Evolutionary conservation across 805 yeast species (phyloP).

Genomic region (Lachancea fermentati): DNA sequence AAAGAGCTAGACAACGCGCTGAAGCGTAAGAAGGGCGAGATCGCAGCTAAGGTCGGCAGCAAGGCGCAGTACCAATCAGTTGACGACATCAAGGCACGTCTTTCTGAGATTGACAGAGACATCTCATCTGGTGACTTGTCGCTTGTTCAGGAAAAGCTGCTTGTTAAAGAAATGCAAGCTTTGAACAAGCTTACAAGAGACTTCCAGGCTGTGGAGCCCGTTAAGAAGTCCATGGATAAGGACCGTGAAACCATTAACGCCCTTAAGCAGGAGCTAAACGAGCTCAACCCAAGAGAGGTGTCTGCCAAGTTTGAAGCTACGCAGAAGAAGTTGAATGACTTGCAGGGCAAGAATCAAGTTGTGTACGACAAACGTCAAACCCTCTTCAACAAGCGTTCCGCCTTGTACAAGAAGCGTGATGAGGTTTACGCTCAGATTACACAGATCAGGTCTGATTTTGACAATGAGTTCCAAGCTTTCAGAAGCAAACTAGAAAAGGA

Average conservation of each 20-base stretch:
- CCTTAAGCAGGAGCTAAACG: conserved; percentile 60
- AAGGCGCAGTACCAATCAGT: conserved; percentile 59
- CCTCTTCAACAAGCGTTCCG: conserved; percentile 60
- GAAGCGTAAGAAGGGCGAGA: conserved; percentile 71
- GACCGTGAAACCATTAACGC: conserved; percentile 72
- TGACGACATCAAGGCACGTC: conserved; percentile 64
- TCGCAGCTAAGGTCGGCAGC: conserved; percentile 44
- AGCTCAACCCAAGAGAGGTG: conserved; percentile 54
- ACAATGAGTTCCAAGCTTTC: conserved; percentile 68
- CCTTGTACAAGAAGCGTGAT: conserved; percentile 62
- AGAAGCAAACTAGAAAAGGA: conserved; percentile 64
- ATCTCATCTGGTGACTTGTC: conserved; percentile 76
- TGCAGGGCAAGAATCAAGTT: conserved; percentile 54
- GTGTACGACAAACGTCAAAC: conserved; percentile 61
- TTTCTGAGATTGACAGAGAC: conserved; percentile 59
- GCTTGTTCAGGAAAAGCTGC: conserved; percentile 85
- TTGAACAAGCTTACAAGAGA: conserved; percentile 78
- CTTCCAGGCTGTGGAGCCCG: conserved; percentile 64
- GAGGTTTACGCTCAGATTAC: conserved; percentile 61
- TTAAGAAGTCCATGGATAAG: conserved; percentile 72
- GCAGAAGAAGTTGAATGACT: conserved; percentile 63
- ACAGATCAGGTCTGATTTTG: conserved; percentile 66
- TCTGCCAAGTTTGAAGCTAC: conserved; percentile 62
- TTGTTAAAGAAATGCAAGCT: conserved; percentile 76
- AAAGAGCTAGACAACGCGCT: conserved; percentile 61